These are phyloP conservation scores for Hericium alpestre DNA, from an alignment of 768 basidiomycete species.

Conservation along the genomic window DNA sequence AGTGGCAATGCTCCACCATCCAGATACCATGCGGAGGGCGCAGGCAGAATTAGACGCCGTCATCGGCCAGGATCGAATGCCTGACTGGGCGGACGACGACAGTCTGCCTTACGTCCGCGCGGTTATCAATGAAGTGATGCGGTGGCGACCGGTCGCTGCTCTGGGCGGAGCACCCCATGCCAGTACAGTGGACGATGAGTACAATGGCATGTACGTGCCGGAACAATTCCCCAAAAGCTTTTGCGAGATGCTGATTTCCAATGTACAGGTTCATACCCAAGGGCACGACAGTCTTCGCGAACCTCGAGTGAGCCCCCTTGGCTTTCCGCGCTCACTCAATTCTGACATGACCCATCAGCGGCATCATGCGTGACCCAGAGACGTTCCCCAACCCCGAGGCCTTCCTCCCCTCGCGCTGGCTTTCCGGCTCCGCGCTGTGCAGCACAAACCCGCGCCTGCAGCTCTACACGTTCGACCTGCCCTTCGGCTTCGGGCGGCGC, in stretches of 20 bases:
- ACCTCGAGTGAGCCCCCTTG: slow-evolving; percentile 13
- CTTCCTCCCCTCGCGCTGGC: slow-evolving; percentile 15
- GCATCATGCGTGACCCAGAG: slow-evolving; percentile 14
- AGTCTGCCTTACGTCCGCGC: slow-evolving; percentile 11
- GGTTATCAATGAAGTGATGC: slow-evolving; percentile 5
- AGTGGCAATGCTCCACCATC: slow-evolving; percentile 21
- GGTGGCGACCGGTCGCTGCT: slow-evolving; percentile 2
- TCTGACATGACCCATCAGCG: slow-evolving; percentile 7
- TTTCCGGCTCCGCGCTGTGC: not conserved
- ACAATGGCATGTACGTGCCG: slow-evolving; percentile 7
- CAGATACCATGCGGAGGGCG: slow-evolving; percentile 13
- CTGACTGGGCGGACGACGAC: slow-evolving; percentile 6
- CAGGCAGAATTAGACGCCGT: slow-evolving; percentile 11
- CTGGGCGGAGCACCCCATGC: slow-evolving; percentile 9
- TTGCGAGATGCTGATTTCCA: not conserved
- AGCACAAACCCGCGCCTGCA: not conserved
- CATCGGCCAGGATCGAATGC: slow-evolving; percentile 1
- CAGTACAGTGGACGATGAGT: slow-evolving; percentile 11
- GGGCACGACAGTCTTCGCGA: slow-evolving; percentile 14
- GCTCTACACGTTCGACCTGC: slow-evolving; percentile 1
- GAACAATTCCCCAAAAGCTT: no score
- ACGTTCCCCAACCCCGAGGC: slow-evolving; percentile 13
- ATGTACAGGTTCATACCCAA: slow-evolving; percentile 13
- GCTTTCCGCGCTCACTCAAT: no score
- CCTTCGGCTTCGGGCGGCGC: slow-evolving; percentile 10